Evolutionary conservation across 441 rosid genomes (phyloP), one percentile per base, ranked within the genome.

Genomic region (Breynia disticha): DNA sequence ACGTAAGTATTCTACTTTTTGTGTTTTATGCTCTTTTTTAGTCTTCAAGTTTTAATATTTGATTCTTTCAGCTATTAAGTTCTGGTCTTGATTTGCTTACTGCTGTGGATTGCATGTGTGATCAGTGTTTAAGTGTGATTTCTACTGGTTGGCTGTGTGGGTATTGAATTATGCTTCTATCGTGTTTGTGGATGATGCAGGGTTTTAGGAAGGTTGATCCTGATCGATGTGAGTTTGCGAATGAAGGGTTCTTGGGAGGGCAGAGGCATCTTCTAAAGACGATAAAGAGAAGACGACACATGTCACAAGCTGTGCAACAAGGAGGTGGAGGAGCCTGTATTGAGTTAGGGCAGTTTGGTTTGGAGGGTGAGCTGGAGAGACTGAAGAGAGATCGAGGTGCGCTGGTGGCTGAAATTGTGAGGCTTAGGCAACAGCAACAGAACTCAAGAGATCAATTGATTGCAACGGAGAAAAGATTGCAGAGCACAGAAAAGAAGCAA

Each of bases 151-250:
- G n/a, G n/a, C 35, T 28, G 35, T 28, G 35, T 43, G 18, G 8
- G 11, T 42, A 44, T 28, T 15, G 44, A 3, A 41, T 41, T 41
- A 59, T 17, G 35, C 18, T 43, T 20, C 4, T 38, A 28, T 9
- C 35, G 8, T 28, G 35, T 28, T 28, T 28, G 35, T 28, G 35
- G 7, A 28, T 50, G 61, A 21, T 67, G 66, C 72, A 90, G 96
- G 98, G 98, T 21, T 87, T 90, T 50, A 75, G 81, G 69, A 90
- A 87, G 72, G 73, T 90, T 22, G 90, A 90, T 76, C 87, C 96
- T 11, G 96, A 90, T 48, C 65, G 79, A 37, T 90, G 96, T 95
- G 96, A 87, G 67, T 90, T 90, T 43, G 93, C 95, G 2, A 85
- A 81, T 22, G 97, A 87, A 72, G 89, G 91, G 44, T 90, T 90